These are phyloP conservation scores for Odontarrhena argentea DNA, from an alignment of 345 rosid genomes.

Conservation along the genomic window DNA sequence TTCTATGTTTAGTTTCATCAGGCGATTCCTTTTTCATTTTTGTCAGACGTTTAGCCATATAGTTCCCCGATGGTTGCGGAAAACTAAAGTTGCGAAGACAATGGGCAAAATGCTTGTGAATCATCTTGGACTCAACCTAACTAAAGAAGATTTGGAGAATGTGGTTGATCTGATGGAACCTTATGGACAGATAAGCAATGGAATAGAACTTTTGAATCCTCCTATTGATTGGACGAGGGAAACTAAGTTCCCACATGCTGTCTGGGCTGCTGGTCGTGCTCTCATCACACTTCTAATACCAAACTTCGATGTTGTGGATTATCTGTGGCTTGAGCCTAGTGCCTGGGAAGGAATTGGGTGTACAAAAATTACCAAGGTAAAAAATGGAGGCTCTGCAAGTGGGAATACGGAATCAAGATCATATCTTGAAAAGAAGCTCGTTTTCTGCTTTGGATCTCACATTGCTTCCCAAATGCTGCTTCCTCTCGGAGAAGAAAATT, in stretches of 20 bases:
- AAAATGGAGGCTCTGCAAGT: slow-evolving; percentile 63
- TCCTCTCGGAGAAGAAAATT: slow-evolving; percentile 82
- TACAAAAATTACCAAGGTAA: slow-evolving; percentile 78
- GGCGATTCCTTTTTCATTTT: slow-evolving; percentile 26
- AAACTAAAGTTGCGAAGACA: slow-evolving; percentile 56
- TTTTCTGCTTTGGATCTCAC: slow-evolving; percentile 90
- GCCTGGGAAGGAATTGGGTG: slow-evolving; percentile 99
- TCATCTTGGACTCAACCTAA: slow-evolving; percentile 85
- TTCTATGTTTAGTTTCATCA: slow-evolving; percentile 16
- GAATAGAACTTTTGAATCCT: slow-evolving; percentile 83
- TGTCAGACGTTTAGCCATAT: slow-evolving; percentile 68
- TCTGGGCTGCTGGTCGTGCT: slow-evolving; percentile 97
- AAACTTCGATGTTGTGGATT: slow-evolving; percentile 79
- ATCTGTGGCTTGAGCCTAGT: slow-evolving; percentile 89
- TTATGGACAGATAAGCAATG: slow-evolving; percentile 92
- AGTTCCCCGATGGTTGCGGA: slow-evolving; percentile 71
- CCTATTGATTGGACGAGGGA: slow-evolving; percentile 90
- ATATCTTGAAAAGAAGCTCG: slow-evolving; percentile 93
- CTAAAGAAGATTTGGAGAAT: slow-evolving; percentile 76
- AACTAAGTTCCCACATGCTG: slow-evolving; percentile 87
- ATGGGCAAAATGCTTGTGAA: slow-evolving; percentile 77
- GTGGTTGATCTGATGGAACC: slow-evolving; percentile 99
- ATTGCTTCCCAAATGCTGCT: slow-evolving; percentile 85
- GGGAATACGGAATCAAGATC: slow-evolving; percentile 84
- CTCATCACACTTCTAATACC: slow-evolving; percentile 79